These are phyloP conservation scores for Martiniozyma asiatica DNA, from an alignment of 1,139 yeast species.

Conservation along the genomic window DNA sequence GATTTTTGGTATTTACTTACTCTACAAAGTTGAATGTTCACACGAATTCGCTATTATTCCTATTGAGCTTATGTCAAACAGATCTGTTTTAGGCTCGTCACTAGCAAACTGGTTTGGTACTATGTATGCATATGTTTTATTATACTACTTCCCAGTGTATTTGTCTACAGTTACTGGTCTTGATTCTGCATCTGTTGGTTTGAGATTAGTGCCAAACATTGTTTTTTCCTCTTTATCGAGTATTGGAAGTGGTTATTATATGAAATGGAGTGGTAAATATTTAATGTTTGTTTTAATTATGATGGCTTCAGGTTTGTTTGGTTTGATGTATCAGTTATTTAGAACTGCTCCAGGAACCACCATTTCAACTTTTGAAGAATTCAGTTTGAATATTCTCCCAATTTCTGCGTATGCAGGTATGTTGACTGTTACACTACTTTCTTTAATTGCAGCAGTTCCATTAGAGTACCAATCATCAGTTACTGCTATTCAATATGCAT, in stretches of 20 bases:
- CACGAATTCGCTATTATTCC: constrained; percentile 27
- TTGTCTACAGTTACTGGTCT: constrained; percentile 22
- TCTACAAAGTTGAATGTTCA: constrained; percentile 22
- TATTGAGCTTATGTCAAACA: constrained; percentile 21
- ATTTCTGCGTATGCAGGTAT: constrained; percentile 34
- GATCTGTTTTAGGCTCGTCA: constrained; percentile 27
- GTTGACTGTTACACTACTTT: constrained; percentile 37
- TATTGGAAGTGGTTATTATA: constrained; percentile 25
- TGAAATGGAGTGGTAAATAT: constrained; percentile 27
- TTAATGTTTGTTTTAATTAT: constrained; percentile 18
- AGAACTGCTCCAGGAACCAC: constrained; percentile 14
- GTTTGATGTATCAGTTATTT: constrained; percentile 14
- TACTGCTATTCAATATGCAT: constrained; percentile 43
- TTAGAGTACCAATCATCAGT: constrained; percentile 37
- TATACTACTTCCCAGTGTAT: constrained; percentile 26
- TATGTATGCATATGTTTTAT: constrained; percentile 23
- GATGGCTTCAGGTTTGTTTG: constrained; percentile 19
- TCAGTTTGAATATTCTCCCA: constrained; percentile 25
- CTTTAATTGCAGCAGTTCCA: constrained; percentile 43
- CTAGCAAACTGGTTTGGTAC: constrained; percentile 30
- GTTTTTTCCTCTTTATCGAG: constrained; percentile 23
- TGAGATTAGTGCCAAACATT: constrained; percentile 28
- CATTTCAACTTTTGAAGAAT: constrained; percentile 24
- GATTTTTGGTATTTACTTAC: constrained; percentile 11
- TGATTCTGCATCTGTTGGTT: constrained; percentile 24